phyloP scores from a whole-genome alignment of 345 rosid species.

The Draba incana region DNA sequence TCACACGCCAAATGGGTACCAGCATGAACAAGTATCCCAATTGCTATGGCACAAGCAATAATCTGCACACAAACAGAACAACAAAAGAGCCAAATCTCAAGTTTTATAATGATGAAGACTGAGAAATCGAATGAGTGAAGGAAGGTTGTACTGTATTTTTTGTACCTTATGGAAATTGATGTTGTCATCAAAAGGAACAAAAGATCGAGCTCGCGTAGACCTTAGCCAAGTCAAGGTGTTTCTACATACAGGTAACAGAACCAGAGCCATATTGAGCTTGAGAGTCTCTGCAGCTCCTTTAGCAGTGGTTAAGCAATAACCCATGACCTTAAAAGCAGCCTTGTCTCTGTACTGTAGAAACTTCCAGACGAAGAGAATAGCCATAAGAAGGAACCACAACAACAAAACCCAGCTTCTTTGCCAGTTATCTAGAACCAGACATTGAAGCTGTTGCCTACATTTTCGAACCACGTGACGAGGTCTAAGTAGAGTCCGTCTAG shows the following conservation, averaged over 20 bases:
- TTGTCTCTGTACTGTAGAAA: slow-evolving; percentile 71
- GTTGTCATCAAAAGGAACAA: slow-evolving; percentile 81
- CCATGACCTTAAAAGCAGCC: slow-evolving; percentile 83
- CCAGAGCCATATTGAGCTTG: slow-evolving; percentile 95
- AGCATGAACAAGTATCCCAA: slow-evolving; percentile 70
- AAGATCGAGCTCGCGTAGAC: slow-evolving; percentile 67
- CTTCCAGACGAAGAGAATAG: slow-evolving; percentile 83
- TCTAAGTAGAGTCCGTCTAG: slow-evolving; percentile 52
- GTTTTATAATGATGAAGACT: not conserved
- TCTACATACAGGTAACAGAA: slow-evolving; percentile 93
- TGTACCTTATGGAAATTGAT: slow-evolving; percentile 92
- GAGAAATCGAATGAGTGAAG: not conserved
- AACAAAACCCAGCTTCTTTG: slow-evolving; percentile 75
- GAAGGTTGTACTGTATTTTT: not conserved
- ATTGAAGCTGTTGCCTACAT: slow-evolving; percentile 46
- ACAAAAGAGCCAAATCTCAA: slow-evolving; percentile 18
- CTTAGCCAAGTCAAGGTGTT: slow-evolving; percentile 93
- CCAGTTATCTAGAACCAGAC: slow-evolving; percentile 78
- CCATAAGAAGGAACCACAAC: slow-evolving; percentile 67
- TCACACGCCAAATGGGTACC: slow-evolving; percentile 82
- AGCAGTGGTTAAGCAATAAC: slow-evolving; percentile 77
- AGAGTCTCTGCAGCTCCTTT: slow-evolving; percentile 99
- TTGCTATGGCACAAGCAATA: slow-evolving; percentile 70
- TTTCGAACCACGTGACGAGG: slow-evolving; percentile 48
- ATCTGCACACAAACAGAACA: slow-evolving; percentile 48